Conservation (phyloP, 1,284 basidiomycete genomes). For the Trametes polyzona region DNA sequence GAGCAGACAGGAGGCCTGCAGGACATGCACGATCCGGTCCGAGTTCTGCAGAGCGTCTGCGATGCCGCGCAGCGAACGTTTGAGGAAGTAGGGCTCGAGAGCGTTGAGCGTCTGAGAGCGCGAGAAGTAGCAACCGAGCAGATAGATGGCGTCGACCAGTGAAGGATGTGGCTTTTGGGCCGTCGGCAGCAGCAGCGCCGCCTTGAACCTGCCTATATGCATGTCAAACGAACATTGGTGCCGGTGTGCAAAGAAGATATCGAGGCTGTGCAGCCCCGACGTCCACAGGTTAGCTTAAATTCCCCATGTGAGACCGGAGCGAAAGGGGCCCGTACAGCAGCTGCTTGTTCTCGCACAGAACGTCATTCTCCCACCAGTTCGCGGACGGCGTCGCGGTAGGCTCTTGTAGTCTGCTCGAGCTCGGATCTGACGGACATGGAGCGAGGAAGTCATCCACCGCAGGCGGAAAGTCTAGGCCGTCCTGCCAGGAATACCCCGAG, state of each 20-base stretch:
- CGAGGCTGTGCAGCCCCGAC: slow-evolving; percentile 42
- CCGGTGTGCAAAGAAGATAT: slow-evolving; percentile 58
- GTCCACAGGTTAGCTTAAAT: slow-evolving; percentile 9
- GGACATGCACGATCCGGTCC: slow-evolving; percentile 58
- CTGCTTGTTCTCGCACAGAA: slow-evolving; percentile 41
- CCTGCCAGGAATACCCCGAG: slow-evolving; percentile 10
- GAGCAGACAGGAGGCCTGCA: slow-evolving; percentile 63
- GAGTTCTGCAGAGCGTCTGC: slow-evolving; percentile 52
- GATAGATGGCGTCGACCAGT: slow-evolving; percentile 61
- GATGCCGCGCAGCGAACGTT: slow-evolving; percentile 53
- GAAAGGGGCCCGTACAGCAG: slow-evolving; percentile 40
- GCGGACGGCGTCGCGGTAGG: slow-evolving; percentile 12
- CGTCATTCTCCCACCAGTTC: slow-evolving; percentile 33
- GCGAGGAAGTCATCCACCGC: slow-evolving; percentile 20
- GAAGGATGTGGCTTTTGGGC: slow-evolving; percentile 55
- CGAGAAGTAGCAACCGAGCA: slow-evolving; percentile 60
- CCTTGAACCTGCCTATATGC: slow-evolving; percentile 48
- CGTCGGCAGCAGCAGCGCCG: slow-evolving; percentile 30
- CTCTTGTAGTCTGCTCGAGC: slow-evolving; percentile 18
- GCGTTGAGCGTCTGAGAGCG: slow-evolving; percentile 43
- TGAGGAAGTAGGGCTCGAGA: slow-evolving; percentile 52
- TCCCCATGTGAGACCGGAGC: slow-evolving; percentile 17
- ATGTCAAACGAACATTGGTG: slow-evolving; percentile 64
- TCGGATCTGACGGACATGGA: slow-evolving; percentile 17
- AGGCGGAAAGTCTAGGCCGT: slow-evolving; percentile 13